Conservation (phyloP, 257 asterid species). For the Ophiorrhiza pumila region DNA sequence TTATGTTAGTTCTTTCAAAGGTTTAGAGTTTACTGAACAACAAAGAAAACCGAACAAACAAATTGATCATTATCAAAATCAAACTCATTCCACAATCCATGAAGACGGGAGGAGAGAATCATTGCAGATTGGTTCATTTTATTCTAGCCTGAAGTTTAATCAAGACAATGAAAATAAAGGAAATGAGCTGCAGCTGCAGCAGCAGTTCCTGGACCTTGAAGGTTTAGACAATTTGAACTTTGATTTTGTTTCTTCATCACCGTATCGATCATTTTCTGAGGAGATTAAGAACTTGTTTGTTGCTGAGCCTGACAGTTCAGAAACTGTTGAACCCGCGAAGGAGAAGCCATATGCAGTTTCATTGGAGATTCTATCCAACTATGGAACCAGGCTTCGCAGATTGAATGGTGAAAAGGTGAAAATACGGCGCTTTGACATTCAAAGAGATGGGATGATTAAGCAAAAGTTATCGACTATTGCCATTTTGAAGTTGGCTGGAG, state of each 20-base stretch:
- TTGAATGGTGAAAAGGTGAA: slow-evolving; percentile 21
- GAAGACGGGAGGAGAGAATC: slow-evolving; percentile 1
- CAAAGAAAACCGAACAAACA: not conserved
- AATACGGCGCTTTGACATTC: slow-evolving; percentile 2
- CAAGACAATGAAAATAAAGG: not conserved
- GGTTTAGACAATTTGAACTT: slow-evolving; percentile 17
- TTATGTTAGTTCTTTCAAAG: not conserved
- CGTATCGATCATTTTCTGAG: slow-evolving; percentile 14
- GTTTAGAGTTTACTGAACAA: not conserved
- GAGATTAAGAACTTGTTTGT: not conserved
- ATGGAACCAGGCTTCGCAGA: slow-evolving; percentile 35
- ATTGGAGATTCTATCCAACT: slow-evolving; percentile 42
- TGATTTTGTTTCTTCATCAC: slow-evolving; percentile 27
- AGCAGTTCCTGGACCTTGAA: slow-evolving; percentile 19
- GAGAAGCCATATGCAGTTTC: not conserved
- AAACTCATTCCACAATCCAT: not conserved
- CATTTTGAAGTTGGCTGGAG: slow-evolving; percentile 47
- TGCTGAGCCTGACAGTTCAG: not conserved
- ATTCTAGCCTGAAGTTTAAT: not conserved
- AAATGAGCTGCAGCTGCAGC: not conserved
- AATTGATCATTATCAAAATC: not conserved
- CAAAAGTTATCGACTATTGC: slow-evolving; percentile 24
- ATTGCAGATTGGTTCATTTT: not conserved
- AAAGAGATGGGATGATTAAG: not conserved
- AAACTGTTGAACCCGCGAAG: slow-evolving; percentile 8